Base-by-base conservation (phyloP, 2,329 filamentous ascomycete species). In the Penicillium sp. region DNA sequence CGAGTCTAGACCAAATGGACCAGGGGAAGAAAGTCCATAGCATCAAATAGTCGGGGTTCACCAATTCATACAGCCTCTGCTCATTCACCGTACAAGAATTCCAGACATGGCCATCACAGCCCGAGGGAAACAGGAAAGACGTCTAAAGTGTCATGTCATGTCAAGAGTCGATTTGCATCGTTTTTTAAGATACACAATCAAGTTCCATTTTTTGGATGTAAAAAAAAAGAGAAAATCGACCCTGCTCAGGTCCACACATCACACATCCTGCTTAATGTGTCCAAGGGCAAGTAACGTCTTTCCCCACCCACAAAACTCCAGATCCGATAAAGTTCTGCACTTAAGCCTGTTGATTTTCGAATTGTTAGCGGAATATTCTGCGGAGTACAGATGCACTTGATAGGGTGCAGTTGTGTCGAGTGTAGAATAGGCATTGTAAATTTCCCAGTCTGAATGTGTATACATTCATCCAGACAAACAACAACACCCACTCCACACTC, bases 101-200 rank as follows among this genome's bases (percentile, higher is more conserved):
- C 35, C 19, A 54, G 53, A n/a, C 33, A 5, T 44, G 38, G 7
- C 26, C 53, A 49, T 28, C 45, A 30, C 26, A 30, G 45, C 45
- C 26, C 35, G 7, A 15, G 7, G 35, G 35, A 45, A 13, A 22
- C n/a, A 42, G 56, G 49, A 62, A 60, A 62, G 40, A 62, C 57
- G 56, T 66, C 55, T 61, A 65, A 65, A 51, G 58, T 60, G 62
- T 76, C 73, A 75, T 76, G 73, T 75, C 73, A 76, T 75, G 68
- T 73, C 73, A 76, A 74, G 70, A 70, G 71, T 73, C 70, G 70
- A 75, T 74, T 72, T 76, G 73, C 75, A 77, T 77, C 68, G 53
- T 72, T 67, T 72, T 72, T 56, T 78, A 77, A 76, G 76, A 76
- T 78, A 78, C 75, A 78, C 68, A 71, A 74, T 73, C 72, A 70